These are phyloP conservation scores for Haplosporangium sp. DNA, from an alignment of 371 early-diverging fungal genomes.

Conservation along the genomic window DNA sequence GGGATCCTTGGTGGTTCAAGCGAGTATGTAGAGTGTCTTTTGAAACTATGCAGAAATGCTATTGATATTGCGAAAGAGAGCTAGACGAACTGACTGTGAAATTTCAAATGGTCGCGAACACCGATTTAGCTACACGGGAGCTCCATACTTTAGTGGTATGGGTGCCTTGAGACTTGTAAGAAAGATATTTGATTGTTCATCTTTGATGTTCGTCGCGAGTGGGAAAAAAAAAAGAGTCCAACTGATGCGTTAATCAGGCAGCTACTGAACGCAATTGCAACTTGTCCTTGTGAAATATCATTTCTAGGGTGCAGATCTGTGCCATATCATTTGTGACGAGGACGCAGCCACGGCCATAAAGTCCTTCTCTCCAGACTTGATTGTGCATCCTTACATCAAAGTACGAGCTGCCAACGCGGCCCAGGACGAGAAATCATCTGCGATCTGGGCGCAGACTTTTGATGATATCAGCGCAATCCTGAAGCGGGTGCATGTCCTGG, in stretches of 20 bases:
- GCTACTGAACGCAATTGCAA: not conserved
- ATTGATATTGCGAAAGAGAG: not conserved
- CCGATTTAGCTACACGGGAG: conserved; percentile 55
- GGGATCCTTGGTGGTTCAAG: conserved; percentile 82
- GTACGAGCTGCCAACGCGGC: conserved; percentile 5
- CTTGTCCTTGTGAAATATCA: not conserved
- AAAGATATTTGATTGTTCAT: not conserved
- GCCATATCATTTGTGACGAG: conserved; percentile 90
- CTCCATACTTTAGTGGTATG: conserved; percentile 91
- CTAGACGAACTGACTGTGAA: not conserved
- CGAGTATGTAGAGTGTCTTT: conserved; percentile 63
- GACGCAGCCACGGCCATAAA: conserved; percentile 85
- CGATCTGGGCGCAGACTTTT: conserved; percentile 41
- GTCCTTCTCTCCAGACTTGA: conserved; percentile 63
- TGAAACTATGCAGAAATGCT: not conserved
- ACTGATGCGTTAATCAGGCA: not conserved
- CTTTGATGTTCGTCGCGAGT: not conserved
- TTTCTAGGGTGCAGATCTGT: conserved; percentile 89
- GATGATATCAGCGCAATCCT: conserved; percentile 59
- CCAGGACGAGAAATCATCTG: conserved; percentile 11
- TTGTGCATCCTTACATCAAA: conserved; percentile 73
- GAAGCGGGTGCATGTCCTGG: conserved; percentile 83
- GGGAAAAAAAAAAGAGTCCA: not conserved
- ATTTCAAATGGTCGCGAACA: conserved; percentile 11
- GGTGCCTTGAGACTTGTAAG: conserved; percentile 82